These are phyloP conservation scores for Colletotrichum chrysophilum DNA, from an alignment of 2,329 filamentous ascomycete species.

Conservation along the genomic window DNA sequence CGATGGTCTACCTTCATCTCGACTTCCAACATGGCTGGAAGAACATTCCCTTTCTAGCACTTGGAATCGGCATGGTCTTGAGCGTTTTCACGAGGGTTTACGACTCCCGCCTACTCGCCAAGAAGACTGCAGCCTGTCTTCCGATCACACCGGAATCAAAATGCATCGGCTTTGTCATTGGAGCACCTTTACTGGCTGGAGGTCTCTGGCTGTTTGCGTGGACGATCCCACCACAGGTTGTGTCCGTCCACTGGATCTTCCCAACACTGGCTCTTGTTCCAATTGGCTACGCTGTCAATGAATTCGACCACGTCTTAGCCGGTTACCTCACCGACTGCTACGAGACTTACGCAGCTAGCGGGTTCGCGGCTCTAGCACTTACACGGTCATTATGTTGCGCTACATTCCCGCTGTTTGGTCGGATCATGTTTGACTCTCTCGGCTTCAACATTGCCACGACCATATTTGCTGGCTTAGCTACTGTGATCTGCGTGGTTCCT, in stretches of 20 bases:
- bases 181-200: constrained; percentile 43
- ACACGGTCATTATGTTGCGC: not conserved
- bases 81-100: not conserved
- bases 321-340: constrained; percentile 10
- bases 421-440: not conserved
- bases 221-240: constrained; percentile 46
- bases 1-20: not conserved
- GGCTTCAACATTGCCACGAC: not conserved
- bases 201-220: constrained; percentile 51
- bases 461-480: not conserved
- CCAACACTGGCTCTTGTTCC: constrained; percentile 43
- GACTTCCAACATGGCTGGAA: not conserved
- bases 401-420: not conserved
- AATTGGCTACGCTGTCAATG: constrained; percentile 52
- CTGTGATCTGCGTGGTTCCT: not conserved
- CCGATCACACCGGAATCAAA: constrained; percentile 19
- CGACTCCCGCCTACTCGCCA: not conserved
- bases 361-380: not conserved
- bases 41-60: not conserved
- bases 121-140: not conserved
- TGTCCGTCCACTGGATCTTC: constrained; percentile 39
- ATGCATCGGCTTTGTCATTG: constrained; percentile 41
- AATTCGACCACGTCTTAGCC: constrained; percentile 33
- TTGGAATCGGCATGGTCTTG: not conserved
- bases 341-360: not conserved